phyloP scores from a whole-genome alignment of 805 yeast species.

The Teunomyces cretensis region DNA sequence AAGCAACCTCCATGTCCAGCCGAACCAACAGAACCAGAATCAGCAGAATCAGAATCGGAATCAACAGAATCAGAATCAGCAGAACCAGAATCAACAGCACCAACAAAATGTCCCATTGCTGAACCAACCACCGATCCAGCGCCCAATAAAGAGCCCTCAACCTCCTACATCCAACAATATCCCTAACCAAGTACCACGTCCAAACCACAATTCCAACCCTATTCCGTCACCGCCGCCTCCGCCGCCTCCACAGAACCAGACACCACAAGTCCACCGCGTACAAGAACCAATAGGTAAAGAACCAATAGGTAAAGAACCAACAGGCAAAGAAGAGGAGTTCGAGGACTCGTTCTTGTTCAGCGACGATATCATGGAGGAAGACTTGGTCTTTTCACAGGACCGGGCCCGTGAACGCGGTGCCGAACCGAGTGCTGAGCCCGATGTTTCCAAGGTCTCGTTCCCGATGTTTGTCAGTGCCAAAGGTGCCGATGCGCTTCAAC shows the following conservation, averaged over 20 bases:
- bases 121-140: background rate
- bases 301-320: background rate
- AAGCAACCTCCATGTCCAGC: background rate
- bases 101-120: background rate
- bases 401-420: slow-evolving; percentile 3
- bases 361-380: slow-evolving; percentile 34
- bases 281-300: slow-evolving; percentile 6
- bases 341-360: slow-evolving; percentile 42
- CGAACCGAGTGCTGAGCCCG: background rate
- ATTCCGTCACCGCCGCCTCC: too few relatives aligned
- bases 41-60: background rate
- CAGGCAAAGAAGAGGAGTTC: slow-evolving; percentile 26
- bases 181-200: background rate
- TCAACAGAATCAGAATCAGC: background rate
- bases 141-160: background rate
- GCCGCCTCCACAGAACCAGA: background rate
- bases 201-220: background rate
- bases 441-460: slow-evolving; percentile 1
- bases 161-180: background rate
- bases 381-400: slow-evolving; percentile 4
- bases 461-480: slow-evolving; percentile 60
- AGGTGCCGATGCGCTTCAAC: slow-evolving; percentile 57
- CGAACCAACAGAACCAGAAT: slow-evolving; percentile 3
- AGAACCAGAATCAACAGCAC: background rate
- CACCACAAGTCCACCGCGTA: background rate